These are phyloP conservation scores for Beauveria asiatica DNA, from an alignment of 2,329 filamentous ascomycete genomes.

Conservation along the genomic window DNA sequence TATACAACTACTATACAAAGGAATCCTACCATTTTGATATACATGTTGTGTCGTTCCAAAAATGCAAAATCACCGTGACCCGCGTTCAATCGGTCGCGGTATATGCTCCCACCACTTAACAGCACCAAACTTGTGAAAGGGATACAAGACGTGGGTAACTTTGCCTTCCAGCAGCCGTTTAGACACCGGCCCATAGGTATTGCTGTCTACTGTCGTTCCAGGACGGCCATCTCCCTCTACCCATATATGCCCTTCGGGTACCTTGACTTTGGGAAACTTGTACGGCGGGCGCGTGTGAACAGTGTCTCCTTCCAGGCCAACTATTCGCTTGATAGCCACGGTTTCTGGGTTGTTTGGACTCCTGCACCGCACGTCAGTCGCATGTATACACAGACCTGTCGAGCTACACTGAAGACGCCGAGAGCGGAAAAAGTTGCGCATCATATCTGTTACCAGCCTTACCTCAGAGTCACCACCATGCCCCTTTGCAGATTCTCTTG, in stretches of 20 bases:
- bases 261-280: constrained; percentile 44
- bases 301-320: constrained; percentile 72
- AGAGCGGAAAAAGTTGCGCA: background rate
- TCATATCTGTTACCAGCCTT: constrained; percentile 16
- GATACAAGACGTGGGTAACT: constrained; percentile 65
- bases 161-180: constrained; percentile 66
- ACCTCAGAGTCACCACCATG: constrained; percentile 68
- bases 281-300: constrained; percentile 59
- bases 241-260: constrained; percentile 86
- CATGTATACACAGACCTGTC: background rate
- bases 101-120: constrained; percentile 50
- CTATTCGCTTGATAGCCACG: constrained; percentile 70
- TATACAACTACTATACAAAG: constrained; percentile 1
- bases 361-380: constrained; percentile 32
- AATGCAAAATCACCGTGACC: background rate
- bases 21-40: background rate
- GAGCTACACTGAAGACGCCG: background rate
- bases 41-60: background rate
- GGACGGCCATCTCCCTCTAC: constrained; percentile 81
- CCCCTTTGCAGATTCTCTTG: constrained; percentile 54
- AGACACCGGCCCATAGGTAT: constrained; percentile 79
- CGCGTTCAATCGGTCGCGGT: background rate
- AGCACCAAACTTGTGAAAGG: constrained; percentile 48
- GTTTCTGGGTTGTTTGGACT: constrained; percentile 63
- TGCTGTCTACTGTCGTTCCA: constrained; percentile 69